These are phyloP conservation scores for Phoenix dactylifera DNA, from an alignment of 176 grass and related monocot species.

Conservation along the genomic window DNA sequence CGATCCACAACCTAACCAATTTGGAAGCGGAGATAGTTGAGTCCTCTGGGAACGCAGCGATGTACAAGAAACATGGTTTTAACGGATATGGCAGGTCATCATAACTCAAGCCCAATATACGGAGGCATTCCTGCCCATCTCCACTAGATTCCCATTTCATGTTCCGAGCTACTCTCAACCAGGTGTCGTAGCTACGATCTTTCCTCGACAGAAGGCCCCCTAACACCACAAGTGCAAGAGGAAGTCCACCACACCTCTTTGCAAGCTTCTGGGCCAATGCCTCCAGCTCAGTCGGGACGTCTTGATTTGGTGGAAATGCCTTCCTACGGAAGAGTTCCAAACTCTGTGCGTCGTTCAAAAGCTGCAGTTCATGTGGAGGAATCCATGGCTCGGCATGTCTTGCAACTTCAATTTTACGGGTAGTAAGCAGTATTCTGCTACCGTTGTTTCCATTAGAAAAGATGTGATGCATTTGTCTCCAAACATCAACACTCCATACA, in stretches of 20 bases:
- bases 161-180: not conserved
- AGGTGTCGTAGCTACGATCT: not conserved
- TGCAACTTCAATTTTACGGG: not conserved
- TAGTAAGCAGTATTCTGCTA: not conserved
- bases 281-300: not conserved
- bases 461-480: not conserved
- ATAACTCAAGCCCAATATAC: not conserved
- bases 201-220: not conserved
- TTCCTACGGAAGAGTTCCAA: not conserved
- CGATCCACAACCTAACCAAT: not conserved
- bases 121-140: not conserved
- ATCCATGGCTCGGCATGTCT: too few relatives aligned
- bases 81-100: not conserved
- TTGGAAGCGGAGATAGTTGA: not conserved
- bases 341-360: not conserved
- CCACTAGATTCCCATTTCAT: not conserved
- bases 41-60: not conserved
- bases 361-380: too few relatives aligned
- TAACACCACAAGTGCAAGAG: not conserved
- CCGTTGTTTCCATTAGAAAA: not conserved
- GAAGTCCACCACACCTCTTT: not conserved
- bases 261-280: not conserved
- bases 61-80: not conserved
- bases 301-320: not conserved
- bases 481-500: not conserved